phyloP scores from a whole-genome alignment of 1,284 basidiomycete species.

The Leccinum subspadiceum region DNA sequence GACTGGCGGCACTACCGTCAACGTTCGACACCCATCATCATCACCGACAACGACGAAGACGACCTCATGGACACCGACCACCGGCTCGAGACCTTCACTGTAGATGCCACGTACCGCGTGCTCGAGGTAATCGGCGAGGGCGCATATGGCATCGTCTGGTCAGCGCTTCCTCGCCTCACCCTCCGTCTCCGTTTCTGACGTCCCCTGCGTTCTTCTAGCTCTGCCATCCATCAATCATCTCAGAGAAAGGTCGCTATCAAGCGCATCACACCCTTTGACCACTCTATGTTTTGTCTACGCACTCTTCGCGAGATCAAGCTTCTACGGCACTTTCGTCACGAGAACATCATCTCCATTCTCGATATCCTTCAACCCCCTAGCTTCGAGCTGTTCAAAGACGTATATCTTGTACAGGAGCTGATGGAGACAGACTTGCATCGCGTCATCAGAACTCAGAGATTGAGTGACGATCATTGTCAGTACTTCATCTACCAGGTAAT shows the following conservation, averaged over 20 bases:
- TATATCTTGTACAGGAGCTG: slow-evolving; percentile 86
- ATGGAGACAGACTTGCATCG: slow-evolving; percentile 92
- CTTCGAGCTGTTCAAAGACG: slow-evolving; percentile 73
- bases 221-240: slow-evolving; percentile 65
- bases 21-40: slow-evolving; percentile 1
- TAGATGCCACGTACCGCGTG: slow-evolving; percentile 71
- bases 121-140: slow-evolving; percentile 90
- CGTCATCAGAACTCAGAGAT: slow-evolving; percentile 81
- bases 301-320: slow-evolving; percentile 88
- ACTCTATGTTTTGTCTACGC: slow-evolving; percentile 84
- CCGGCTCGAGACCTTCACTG: slow-evolving; percentile 30
- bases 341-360: slow-evolving; percentile 79
- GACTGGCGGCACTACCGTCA: slow-evolving; percentile 4
- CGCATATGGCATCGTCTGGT: slow-evolving; percentile 84
- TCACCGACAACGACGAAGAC: slow-evolving; percentile 13
- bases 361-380: slow-evolving; percentile 68
- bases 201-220: slow-evolving; percentile 39
- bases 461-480: slow-evolving; percentile 89
- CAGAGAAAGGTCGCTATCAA: slow-evolving; percentile 74
- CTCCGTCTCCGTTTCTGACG: slow-evolving; percentile 2
- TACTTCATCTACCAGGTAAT: slow-evolving; percentile 92
- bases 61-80: slow-evolving; percentile 21
- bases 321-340: slow-evolving; percentile 43
- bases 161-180: slow-evolving; percentile 5
- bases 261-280: slow-evolving; percentile 84